Evolutionary conservation across 164 flowering plant genomes (phyloP).

Genomic region (Tetrastigma voinierianum): DNA sequence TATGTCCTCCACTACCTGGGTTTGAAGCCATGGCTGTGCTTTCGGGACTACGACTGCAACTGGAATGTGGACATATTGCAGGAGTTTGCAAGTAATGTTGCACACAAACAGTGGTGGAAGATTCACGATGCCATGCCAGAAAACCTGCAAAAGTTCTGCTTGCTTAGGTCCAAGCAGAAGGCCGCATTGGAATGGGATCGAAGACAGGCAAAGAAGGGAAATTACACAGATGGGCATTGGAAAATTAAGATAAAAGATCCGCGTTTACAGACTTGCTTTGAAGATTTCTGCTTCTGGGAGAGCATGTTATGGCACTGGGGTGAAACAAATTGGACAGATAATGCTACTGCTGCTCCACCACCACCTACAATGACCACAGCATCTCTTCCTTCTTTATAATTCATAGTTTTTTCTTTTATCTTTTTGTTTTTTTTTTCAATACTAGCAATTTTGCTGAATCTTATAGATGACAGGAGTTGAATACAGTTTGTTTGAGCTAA

Average conservation of each 20-base stretch:
- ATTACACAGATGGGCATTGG: slow-evolving; percentile 84
- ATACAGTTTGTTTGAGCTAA: too few relatives aligned
- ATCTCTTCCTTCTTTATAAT: slow-evolving; percentile 25
- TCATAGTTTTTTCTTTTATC: too few relatives aligned
- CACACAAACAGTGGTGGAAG: slow-evolving; percentile 87
- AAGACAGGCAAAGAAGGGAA: slow-evolving; percentile 82
- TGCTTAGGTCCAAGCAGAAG: slow-evolving; percentile 82
- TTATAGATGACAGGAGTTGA: too few relatives aligned
- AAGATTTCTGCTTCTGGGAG: slow-evolving; percentile 70
- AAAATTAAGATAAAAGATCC: slow-evolving; percentile 65
- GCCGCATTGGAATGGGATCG: slow-evolving; percentile 90
- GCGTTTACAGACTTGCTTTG: slow-evolving; percentile 47
- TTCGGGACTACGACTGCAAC: slow-evolving; percentile 91
- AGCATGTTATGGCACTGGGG: slow-evolving; percentile 84
- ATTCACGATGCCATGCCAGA: slow-evolving; percentile 90
- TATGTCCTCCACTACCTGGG: slow-evolving; percentile 91
- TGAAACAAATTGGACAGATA: slow-evolving; percentile 68
- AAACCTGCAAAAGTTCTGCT: slow-evolving; percentile 71
- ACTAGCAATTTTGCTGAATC: too few relatives aligned
- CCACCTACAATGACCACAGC: slow-evolving; percentile 24
- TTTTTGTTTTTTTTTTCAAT: too few relatives aligned
- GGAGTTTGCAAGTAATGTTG: slow-evolving; percentile 85
- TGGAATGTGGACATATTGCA: slow-evolving; percentile 83
- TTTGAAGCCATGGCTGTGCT: slow-evolving; percentile 91
- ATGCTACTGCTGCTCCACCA: slow-evolving; percentile 24